These are phyloP conservation scores for Nelumbo lutea DNA, from an alignment of 164 flowering plant genomes.

Conservation along the genomic window DNA sequence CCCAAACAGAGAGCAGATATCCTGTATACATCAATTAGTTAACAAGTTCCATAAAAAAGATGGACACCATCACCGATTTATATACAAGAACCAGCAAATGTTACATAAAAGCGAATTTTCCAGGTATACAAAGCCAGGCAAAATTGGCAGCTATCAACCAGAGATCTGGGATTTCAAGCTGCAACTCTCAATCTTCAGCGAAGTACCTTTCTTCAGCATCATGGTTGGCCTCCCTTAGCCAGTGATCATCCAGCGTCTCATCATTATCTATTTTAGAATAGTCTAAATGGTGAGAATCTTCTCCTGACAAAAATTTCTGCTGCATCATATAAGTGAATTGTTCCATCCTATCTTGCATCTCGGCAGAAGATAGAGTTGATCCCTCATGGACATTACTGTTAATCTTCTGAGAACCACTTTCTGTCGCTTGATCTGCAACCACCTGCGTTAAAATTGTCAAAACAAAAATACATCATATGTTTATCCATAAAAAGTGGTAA, in stretches of 20 bases:
- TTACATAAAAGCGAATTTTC: too few relatives aligned
- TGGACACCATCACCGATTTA: too few relatives aligned
- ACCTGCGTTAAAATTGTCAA: conserved; percentile 16
- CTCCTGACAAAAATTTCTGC: conserved; percentile 82
- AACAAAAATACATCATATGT: too few relatives aligned
- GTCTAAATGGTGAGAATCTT: conserved; percentile 73
- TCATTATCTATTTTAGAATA: conserved; percentile 82
- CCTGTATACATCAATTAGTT: too few relatives aligned
- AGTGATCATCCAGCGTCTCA: conserved; percentile 86
- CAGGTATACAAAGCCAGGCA: too few relatives aligned
- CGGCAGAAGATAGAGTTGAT: conserved; percentile 46
- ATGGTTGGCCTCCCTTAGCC: conserved; percentile 69
- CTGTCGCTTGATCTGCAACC: conserved; percentile 6
- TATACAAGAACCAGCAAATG: too few relatives aligned
- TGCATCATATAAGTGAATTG: conserved; percentile 85
- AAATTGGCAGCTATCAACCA: too few relatives aligned
- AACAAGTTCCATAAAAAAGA: too few relatives aligned
- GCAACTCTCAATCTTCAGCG: conserved; percentile 36
- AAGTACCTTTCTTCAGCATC: conserved; percentile 96
- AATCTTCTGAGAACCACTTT: conserved; percentile 10
- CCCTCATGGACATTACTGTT: conserved; percentile 9
- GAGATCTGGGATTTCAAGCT: not conserved
- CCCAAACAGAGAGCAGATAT: too few relatives aligned
- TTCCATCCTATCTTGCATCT: conserved; percentile 79
- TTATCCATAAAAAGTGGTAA: too few relatives aligned